These are phyloP conservation scores for Geotrichum histeridarum DNA, from an alignment of 1,139 yeast species.

Conservation along the genomic window DNA sequence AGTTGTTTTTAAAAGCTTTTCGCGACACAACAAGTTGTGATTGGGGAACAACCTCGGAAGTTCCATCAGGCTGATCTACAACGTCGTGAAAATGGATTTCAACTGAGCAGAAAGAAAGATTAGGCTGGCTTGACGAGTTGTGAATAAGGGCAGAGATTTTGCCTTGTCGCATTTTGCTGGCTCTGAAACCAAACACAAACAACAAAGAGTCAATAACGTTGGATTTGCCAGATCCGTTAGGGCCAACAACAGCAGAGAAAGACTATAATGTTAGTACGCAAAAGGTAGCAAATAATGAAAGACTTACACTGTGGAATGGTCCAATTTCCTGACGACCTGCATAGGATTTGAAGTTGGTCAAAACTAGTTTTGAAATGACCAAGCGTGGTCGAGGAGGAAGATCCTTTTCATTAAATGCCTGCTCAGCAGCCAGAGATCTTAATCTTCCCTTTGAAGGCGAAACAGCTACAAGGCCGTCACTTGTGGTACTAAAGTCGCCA, in stretches of 20 bases:
- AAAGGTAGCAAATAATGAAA: background rate
- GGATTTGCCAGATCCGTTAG: conserved; percentile 96
- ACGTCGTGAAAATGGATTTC: conserved; percentile 89
- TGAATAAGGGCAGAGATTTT: conserved; percentile 87
- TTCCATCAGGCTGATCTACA: conserved; percentile 51
- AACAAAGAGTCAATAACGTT: conserved; percentile 94
- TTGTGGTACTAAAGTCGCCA: background rate
- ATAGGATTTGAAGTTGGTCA: conserved; percentile 88
- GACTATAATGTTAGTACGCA: conserved; percentile 43
- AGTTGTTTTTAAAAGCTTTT: conserved; percentile 69
- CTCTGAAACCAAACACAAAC: conserved; percentile 95
- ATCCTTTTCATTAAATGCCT: conserved; percentile 12
- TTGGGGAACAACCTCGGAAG: conserved; percentile 43
- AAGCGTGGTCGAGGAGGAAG: conserved; percentile 46
- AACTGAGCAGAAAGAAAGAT: conserved; percentile 73
- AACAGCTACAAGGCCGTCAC: conserved; percentile 15
- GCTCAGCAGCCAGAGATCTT: conserved; percentile 18
- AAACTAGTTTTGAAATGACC: conserved; percentile 66
- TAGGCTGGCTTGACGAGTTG: conserved; percentile 62
- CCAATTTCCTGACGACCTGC: conserved; percentile 95
- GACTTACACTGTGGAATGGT: conserved; percentile 61
- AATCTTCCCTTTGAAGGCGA: conserved; percentile 19
- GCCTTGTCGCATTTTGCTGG: conserved; percentile 94
- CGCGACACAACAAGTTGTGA: conserved; percentile 70
- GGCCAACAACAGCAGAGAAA: conserved; percentile 98